phyloP scores from a whole-genome alignment of 345 rosid genomes.

The Schrenkiella parvula region DNA sequence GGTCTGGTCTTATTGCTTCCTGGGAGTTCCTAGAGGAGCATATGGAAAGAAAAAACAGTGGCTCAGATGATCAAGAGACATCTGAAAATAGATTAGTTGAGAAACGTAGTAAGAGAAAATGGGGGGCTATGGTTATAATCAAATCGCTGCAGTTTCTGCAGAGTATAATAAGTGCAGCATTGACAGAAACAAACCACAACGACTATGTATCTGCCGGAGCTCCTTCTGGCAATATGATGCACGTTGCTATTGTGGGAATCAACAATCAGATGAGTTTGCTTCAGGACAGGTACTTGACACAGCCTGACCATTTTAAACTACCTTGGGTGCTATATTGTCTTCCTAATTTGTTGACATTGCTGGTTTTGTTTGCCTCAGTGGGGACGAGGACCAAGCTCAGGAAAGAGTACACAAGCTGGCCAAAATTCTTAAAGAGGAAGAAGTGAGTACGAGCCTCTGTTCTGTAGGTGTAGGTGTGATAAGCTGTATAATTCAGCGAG shows the following conservation, averaged over 20 bases:
- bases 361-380: constrained; percentile 48
- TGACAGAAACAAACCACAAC: constrained; percentile 70
- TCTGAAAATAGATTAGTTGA: constrained; percentile 52
- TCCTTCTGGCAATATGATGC: constrained; percentile 88
- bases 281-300: constrained; percentile 79
- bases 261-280: constrained; percentile 98
- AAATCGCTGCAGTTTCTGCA: constrained; percentile 91
- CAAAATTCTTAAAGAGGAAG: constrained; percentile 87
- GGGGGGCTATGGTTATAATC: constrained; percentile 99
- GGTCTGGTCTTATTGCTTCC: constrained; percentile 94
- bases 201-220: constrained; percentile 45
- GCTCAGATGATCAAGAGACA: constrained; percentile 48
- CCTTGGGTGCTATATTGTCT: background rate
- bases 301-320: background rate
- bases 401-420: constrained; percentile 90
- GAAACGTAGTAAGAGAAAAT: constrained; percentile 71
- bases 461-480: constrained; percentile 89
- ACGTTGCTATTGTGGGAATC: constrained; percentile 88
- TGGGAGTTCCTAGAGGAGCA: constrained; percentile 99
- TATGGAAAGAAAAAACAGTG: constrained; percentile 53
- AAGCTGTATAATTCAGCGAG: constrained; percentile 97
- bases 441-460: constrained; percentile 65
- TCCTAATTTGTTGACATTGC: constrained; percentile 16
- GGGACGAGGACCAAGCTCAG: constrained; percentile 99
- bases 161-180: constrained; percentile 61